phyloP scores from a whole-genome alignment of 2,329 filamentous ascomycete genomes.

The Macrophomina tecta region DNA sequence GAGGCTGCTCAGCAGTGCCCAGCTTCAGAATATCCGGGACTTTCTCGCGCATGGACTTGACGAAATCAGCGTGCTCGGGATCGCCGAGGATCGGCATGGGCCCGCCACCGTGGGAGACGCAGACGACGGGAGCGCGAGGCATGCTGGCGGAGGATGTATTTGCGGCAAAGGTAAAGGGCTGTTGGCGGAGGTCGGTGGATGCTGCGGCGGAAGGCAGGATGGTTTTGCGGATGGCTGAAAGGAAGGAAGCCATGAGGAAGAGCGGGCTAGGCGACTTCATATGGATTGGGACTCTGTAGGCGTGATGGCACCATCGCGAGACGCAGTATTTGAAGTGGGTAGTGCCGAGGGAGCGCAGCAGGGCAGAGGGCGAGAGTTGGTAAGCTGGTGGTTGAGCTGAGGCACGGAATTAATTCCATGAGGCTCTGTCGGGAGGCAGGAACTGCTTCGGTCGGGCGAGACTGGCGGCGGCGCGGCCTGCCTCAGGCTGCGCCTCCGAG shows the following conservation, averaged over 20 bases:
- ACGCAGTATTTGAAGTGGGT: neutral
- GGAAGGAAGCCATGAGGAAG: slow-evolving; percentile 18
- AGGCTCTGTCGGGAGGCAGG: neutral
- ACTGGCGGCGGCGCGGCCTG: neutral
- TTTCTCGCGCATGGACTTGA: slow-evolving; percentile 58
- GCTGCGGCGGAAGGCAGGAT: slow-evolving; percentile 8
- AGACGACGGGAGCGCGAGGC: slow-evolving; percentile 45
- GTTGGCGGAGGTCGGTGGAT: slow-evolving; percentile 1
- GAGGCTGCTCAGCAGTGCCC: slow-evolving; percentile 55
- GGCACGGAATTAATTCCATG: slow-evolving; percentile 12
- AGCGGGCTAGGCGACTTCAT: slow-evolving; percentile 19
- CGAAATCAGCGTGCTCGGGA: slow-evolving; percentile 58
- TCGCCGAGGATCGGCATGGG: slow-evolving; percentile 66
- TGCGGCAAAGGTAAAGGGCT: slow-evolving; percentile 23
- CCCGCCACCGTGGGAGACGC: slow-evolving; percentile 51
- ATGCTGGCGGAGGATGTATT: slow-evolving; percentile 28
- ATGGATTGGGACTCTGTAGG: neutral
- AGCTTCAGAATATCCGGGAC: slow-evolving; percentile 64
- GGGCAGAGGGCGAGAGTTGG: neutral
- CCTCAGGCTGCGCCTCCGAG: neutral
- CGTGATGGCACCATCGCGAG: neutral
- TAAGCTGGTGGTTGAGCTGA: slow-evolving; percentile 10
- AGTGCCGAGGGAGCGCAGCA: neutral
- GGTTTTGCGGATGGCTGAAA: slow-evolving; percentile 8
- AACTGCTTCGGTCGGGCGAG: neutral